A percentile compares a stretch with the other conserved stretches of the same genome.
phyloP scores from a whole-genome alignment of 805 yeast species.

The Kuraishia cidri region DNA sequence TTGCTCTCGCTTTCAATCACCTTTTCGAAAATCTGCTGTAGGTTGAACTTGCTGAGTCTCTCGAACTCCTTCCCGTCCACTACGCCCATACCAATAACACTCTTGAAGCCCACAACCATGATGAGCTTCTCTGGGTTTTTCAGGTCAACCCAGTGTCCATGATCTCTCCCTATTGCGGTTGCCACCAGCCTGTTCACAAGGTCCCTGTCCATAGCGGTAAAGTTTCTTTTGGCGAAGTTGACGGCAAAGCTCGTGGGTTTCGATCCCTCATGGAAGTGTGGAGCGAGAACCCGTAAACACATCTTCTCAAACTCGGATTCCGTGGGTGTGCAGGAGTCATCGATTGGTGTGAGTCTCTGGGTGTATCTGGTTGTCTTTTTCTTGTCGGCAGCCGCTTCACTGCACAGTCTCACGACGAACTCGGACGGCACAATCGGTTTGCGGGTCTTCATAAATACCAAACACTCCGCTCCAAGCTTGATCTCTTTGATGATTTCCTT shows the following conservation, averaged over 20 bases:
- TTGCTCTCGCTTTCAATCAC: slow-evolving; percentile 3
- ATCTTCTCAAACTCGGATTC: slow-evolving; percentile 57
- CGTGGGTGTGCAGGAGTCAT: slow-evolving; percentile 64
- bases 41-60: slow-evolving; percentile 57
- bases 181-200: slow-evolving; percentile 73
- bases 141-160: slow-evolving; percentile 73
- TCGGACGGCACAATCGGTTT: slow-evolving; percentile 72
- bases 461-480: slow-evolving; percentile 70
- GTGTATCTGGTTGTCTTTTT: slow-evolving; percentile 61
- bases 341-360: slow-evolving; percentile 76
- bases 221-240: slow-evolving; percentile 70
- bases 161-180: slow-evolving; percentile 55
- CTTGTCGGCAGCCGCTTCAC: slow-evolving; percentile 42
- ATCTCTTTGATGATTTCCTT: slow-evolving; percentile 48
- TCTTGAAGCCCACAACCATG: slow-evolving; percentile 82
- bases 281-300: slow-evolving; percentile 49
- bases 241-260: slow-evolving; percentile 64
- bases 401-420: slow-evolving; percentile 57
- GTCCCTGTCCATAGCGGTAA: slow-evolving; percentile 60
- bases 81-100: slow-evolving; percentile 80
- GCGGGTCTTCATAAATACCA: slow-evolving; percentile 75
- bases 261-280: slow-evolving; percentile 50
- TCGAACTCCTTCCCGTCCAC: slow-evolving; percentile 48
- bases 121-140: slow-evolving; percentile 72
- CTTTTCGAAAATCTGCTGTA: slow-evolving; percentile 70